Evolutionary conservation across 1,139 yeast species (phyloP).

Genomic region (Suhomyces kunorum): DNA sequence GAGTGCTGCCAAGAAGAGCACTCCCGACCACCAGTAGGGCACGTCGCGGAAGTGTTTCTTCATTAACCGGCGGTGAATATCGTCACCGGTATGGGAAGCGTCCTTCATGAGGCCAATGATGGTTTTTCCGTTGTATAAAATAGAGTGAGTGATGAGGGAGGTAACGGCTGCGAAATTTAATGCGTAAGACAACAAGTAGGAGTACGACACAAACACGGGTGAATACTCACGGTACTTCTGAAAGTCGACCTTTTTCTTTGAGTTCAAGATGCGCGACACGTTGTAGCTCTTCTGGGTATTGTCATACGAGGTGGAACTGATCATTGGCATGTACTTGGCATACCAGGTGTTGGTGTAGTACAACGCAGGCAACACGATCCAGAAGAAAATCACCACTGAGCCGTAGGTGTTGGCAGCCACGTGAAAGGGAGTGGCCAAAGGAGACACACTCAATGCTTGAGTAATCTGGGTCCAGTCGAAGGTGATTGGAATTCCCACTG

Average conservation of each 20-base stretch:
- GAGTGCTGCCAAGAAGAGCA: slow-evolving; percentile 30
- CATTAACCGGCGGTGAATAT: slow-evolving; percentile 42
- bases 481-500: slow-evolving; percentile 30
- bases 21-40: slow-evolving; percentile 43
- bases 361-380: slow-evolving; percentile 44
- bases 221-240: slow-evolving; percentile 34
- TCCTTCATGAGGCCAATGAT: slow-evolving; percentile 30
- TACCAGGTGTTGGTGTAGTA: slow-evolving; percentile 55
- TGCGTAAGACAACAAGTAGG: slow-evolving; percentile 40
- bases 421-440: slow-evolving; percentile 23
- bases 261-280: slow-evolving; percentile 29
- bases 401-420: slow-evolving; percentile 23
- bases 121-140: slow-evolving; percentile 41
- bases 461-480: slow-evolving; percentile 57
- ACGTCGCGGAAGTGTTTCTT: slow-evolving; percentile 36
- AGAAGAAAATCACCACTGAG: slow-evolving; percentile 40
- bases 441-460: slow-evolving; percentile 21
- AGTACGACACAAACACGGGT: slow-evolving; percentile 40
- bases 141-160: slow-evolving; percentile 40
- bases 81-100: slow-evolving; percentile 34
- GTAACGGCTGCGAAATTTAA: slow-evolving; percentile 44
- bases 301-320: slow-evolving; percentile 43
- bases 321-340: slow-evolving; percentile 54
- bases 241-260: slow-evolving; percentile 19
- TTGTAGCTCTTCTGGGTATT: slow-evolving; percentile 46